Evolutionary conservation across 495 filamentous ascomycete species (phyloP).

Genomic region (Trichoderma orchidacearum): DNA sequence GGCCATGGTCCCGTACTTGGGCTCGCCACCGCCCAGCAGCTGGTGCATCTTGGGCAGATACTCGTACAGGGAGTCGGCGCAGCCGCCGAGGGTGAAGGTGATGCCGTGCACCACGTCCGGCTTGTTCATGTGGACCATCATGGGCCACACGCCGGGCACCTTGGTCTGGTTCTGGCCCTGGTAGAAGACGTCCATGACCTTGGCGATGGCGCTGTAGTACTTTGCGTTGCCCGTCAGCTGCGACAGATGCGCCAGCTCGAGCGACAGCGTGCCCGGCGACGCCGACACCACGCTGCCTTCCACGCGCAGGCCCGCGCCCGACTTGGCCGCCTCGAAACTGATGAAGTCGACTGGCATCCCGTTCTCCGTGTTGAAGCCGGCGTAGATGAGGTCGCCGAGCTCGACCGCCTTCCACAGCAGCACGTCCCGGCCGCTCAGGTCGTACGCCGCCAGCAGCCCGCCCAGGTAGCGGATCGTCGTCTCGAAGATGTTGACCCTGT

Average conservation of each 20-base stretch:
- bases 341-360: constrained; percentile 61
- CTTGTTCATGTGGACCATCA: constrained; percentile 46
- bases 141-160: constrained; percentile 77
- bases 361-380: constrained; percentile 78
- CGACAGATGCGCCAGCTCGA: constrained; percentile 78
- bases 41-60: constrained; percentile 64
- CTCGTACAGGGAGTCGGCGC: constrained; percentile 78
- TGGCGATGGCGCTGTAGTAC: constrained; percentile 82
- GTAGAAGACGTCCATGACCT: constrained; percentile 68
- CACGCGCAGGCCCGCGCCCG: constrained; percentile 15
- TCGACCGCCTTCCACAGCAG: constrained; percentile 71
- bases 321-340: constrained; percentile 37
- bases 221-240: constrained; percentile 75
- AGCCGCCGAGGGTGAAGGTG: constrained; percentile 56
- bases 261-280: constrained; percentile 42
- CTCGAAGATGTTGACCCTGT: constrained; percentile 64
- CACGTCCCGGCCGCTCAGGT: constrained; percentile 56
- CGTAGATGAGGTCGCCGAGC: constrained; percentile 70
- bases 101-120: constrained; percentile 20
- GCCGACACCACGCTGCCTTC: constrained; percentile 18
- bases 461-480: constrained; percentile 75
- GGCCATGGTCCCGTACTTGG: constrained; percentile 69
- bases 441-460: constrained; percentile 65
- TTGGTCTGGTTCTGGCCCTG: constrained; percentile 50
- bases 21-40: constrained; percentile 61